phyloP scores from a whole-genome alignment of 257 asterid genomes.

The Solanum medicagineum region DNA sequence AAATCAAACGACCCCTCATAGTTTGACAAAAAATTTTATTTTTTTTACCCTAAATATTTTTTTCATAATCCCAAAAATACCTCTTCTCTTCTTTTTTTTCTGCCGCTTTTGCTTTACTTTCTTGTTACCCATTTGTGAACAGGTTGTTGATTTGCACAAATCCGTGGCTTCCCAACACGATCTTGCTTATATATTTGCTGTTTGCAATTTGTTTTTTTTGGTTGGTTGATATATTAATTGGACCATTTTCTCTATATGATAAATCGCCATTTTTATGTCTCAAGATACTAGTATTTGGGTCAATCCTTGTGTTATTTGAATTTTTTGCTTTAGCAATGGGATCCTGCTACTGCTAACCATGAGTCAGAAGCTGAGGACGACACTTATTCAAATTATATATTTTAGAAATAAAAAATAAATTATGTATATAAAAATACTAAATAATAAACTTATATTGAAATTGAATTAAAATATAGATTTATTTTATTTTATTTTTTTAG shows the following conservation, averaged over 20 bases:
- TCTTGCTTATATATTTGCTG: constrained; percentile 24
- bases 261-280: neutral
- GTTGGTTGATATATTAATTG: neutral
- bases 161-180: constrained; percentile 85
- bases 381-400: no score
- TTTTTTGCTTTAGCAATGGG: neutral
- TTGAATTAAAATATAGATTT: no score
- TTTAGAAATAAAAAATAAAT: no score
- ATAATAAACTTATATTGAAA: no score
- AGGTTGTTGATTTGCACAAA: constrained; percentile 86
- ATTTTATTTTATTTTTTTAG: no score
- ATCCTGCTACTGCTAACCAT: neutral
- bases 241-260: neutral
- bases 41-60: no score
- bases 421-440: no score
- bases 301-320: neutral
- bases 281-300: neutral
- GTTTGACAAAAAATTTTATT: no score
- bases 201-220: neutral
- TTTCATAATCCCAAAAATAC: no score
- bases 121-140: constrained; percentile 60
- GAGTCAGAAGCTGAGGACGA: neutral
- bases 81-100: neutral
- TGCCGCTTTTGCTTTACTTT: constrained; percentile 32
- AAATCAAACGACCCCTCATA: no score